These are phyloP conservation scores for Lolium perenne DNA, from an alignment of 176 grass and related monocot genomes.

Conservation along the genomic window DNA sequence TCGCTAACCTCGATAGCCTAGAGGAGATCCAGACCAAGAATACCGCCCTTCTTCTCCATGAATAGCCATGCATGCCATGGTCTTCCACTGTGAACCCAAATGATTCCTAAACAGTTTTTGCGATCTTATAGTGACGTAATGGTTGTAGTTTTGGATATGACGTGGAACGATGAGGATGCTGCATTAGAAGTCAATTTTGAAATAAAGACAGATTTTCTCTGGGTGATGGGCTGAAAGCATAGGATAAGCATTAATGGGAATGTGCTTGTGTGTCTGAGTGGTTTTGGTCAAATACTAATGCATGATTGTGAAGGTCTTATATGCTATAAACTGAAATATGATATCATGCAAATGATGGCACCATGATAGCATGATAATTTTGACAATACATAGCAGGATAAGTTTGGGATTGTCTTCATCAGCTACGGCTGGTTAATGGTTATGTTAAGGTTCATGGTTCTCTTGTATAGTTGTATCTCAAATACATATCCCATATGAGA, in stretches of 20 bases:
- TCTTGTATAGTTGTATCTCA: not conserved
- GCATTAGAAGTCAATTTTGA: constrained; percentile 3
- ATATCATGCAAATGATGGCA: not conserved
- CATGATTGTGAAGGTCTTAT: constrained; percentile 11
- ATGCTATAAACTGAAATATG: not conserved
- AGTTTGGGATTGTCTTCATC: not conserved
- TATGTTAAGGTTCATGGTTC: not conserved
- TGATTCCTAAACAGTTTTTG: too few species aligned
- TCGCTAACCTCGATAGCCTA: not conserved
- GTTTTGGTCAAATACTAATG: constrained; percentile 17
- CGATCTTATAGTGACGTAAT: too few species aligned
- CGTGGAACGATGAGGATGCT: not conserved
- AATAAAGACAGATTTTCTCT: not conserved
- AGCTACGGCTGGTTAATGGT: constrained; percentile 20
- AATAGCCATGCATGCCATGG: not conserved
- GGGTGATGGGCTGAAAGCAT: not conserved
- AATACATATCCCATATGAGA: constrained; percentile 1
- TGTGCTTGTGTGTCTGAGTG: not conserved
- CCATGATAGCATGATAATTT: not conserved
- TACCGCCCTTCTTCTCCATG: not conserved
- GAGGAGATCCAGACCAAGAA: not conserved
- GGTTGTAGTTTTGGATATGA: constrained; percentile 19
- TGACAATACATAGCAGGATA: not conserved
- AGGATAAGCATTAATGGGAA: not conserved
- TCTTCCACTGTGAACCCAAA: not conserved